A percentile compares a stretch with the other conserved stretches of the same genome.
These are phyloP conservation scores for Neurospora sp. DNA, from an alignment of 495 filamentous ascomycete genomes.

Conservation along the genomic window DNA sequence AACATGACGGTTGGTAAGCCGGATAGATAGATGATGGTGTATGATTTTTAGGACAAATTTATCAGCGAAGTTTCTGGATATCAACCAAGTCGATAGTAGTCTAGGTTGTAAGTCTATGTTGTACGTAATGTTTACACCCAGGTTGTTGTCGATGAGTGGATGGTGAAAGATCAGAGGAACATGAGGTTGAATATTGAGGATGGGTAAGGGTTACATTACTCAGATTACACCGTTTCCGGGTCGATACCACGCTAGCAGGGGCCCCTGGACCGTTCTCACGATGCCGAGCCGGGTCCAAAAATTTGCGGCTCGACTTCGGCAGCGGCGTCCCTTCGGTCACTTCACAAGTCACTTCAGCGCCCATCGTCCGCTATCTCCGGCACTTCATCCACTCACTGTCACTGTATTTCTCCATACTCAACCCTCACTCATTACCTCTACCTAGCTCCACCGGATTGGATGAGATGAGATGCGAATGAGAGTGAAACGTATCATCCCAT, in stretches of 20 bases:
- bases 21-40: neutral
- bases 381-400: neutral
- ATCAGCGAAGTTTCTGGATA: neutral
- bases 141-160: neutral
- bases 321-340: neutral
- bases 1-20: neutral
- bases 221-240: constrained; percentile 4
- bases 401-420: neutral
- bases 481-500: neutral
- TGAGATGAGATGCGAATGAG: neutral
- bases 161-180: neutral
- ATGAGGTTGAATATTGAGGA: neutral
- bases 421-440: neutral
- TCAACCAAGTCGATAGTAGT: neutral
- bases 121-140: neutral
- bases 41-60: neutral
- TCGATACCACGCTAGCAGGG: constrained; percentile 13
- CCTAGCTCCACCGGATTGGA: neutral
- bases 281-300: neutral
- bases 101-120: neutral
- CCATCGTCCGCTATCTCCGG: neutral
- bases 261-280: neutral
- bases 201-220: constrained; percentile 3
- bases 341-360: neutral
- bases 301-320: neutral